These are phyloP conservation scores for Lithospermum erythrorhizon DNA, from an alignment of 257 asterid genomes.

Conservation along the genomic window DNA sequence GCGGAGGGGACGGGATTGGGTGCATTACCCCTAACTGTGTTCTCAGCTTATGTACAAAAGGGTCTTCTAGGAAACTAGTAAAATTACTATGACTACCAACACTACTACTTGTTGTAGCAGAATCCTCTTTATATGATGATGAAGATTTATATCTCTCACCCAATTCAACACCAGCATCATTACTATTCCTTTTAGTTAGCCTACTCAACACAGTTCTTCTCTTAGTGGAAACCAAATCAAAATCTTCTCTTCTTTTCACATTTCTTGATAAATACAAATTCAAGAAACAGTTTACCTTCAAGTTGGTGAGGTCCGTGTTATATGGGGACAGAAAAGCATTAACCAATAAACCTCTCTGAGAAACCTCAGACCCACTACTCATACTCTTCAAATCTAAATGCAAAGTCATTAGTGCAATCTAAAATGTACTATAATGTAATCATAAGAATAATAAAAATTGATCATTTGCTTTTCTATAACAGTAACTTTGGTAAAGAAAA, in stretches of 20 bases:
- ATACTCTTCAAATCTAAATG: not conserved
- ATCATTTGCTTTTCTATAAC: not conserved
- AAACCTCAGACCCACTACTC: not conserved
- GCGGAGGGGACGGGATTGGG: conserved; percentile 58
- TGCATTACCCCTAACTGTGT: conserved; percentile 71
- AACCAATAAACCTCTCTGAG: not conserved
- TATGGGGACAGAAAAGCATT: not conserved
- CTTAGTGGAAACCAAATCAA: not conserved
- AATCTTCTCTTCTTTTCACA: not conserved
- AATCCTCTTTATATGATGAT: not conserved
- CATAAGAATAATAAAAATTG: not conserved
- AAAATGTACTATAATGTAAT: not conserved
- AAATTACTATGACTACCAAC: conserved; percentile 26
- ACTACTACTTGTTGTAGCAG: too few relatives aligned
- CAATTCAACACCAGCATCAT: not conserved
- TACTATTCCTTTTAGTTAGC: not conserved
- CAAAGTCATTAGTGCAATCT: not conserved
- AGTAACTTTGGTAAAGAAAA: not conserved
- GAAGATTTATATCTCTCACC: not conserved
- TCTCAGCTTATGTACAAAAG: conserved; percentile 67
- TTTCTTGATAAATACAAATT: not conserved
- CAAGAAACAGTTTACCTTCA: not conserved
- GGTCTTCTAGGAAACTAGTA: conserved; percentile 49
- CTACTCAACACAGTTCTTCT: not conserved
- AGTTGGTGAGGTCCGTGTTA: too few relatives aligned